Conservation (phyloP, 345 rosid species). For the Brassica carinata region DNA sequence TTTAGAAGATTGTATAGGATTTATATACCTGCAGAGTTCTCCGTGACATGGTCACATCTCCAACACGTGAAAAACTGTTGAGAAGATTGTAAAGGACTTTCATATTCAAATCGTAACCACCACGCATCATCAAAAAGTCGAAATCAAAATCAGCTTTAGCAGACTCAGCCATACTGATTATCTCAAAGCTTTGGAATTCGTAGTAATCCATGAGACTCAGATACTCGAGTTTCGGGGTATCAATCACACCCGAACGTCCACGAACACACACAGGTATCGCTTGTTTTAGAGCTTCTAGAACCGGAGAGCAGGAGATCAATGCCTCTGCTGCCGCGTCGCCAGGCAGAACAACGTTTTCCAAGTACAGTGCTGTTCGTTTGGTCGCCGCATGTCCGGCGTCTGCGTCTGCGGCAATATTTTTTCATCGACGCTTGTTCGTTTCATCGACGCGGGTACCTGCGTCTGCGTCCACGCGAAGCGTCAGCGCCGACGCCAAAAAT, state of each 20-base stretch:
- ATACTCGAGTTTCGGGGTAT: conserved; percentile 1
- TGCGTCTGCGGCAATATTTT: too few relatives aligned
- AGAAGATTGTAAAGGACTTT: neutral
- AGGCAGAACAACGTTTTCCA: neutral
- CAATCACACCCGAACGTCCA: neutral
- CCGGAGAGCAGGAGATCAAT: conserved; percentile 6
- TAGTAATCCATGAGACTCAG: neutral
- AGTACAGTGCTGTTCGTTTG: too few relatives aligned
- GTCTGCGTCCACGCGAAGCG: too few relatives aligned
- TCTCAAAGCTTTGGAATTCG: neutral
- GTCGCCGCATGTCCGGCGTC: too few relatives aligned
- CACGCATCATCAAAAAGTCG: neutral
- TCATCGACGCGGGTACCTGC: too few relatives aligned
- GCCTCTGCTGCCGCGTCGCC: neutral
- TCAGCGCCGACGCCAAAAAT: too few relatives aligned
- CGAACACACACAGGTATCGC: neutral
- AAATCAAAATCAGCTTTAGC: too few relatives aligned
- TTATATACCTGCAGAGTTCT: neutral
- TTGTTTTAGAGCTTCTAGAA: neutral
- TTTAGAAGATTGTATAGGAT: neutral
- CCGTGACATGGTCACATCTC: conserved; percentile 13
- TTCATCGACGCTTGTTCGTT: too few relatives aligned
- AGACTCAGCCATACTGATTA: neutral
- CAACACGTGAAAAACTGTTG: neutral
- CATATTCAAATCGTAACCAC: neutral